Percentiles rank a stretch among this genome's conserved stretches.
phyloP scores from a whole-genome alignment of 495 filamentous ascomycete genomes.

The Parathielavia appendiculata region DNA sequence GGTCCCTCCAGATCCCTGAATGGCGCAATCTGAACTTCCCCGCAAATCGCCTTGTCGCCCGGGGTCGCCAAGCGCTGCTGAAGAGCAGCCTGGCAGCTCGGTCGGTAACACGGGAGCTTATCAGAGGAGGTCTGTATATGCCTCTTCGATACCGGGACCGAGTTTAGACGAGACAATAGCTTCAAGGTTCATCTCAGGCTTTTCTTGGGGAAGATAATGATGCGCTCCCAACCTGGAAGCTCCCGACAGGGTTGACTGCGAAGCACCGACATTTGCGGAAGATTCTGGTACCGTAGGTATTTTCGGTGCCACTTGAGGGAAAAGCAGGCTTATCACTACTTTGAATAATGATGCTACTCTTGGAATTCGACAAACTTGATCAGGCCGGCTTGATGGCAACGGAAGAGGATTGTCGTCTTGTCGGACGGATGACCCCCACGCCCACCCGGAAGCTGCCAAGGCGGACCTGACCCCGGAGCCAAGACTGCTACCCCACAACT shows the following conservation, averaged over 20 bases:
- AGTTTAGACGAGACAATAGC: not conserved
- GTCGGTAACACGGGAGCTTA: too few species aligned
- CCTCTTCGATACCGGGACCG: too few species aligned
- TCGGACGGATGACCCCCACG: slow-evolving; percentile 33
- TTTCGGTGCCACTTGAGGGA: not conserved
- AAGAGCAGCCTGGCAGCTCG: too few species aligned
- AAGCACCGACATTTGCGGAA: not conserved
- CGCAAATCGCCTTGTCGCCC: slow-evolving; percentile 6
- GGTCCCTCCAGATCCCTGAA: slow-evolving; percentile 7
- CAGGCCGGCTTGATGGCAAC: too few species aligned
- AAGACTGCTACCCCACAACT: slow-evolving; percentile 1
- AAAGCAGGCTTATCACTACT: not conserved
- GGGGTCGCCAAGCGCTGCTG: slow-evolving; percentile 4
- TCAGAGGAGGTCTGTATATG: too few species aligned
- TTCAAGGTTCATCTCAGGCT: too few species aligned
- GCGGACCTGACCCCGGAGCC: not conserved
- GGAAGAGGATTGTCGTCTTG: too few species aligned
- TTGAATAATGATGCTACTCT: not conserved
- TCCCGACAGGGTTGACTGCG: too few species aligned
- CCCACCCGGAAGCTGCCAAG: not conserved
- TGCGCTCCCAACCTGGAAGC: too few species aligned
- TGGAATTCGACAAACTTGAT: not conserved
- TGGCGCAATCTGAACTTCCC: slow-evolving; percentile 11
- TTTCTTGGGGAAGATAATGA: too few species aligned
- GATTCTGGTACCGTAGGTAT: not conserved